Percentiles rank a stretch among this genome's conserved stretches.
phyloP scores from a whole-genome alignment of 768 basidiomycete genomes.

The Amanita fuliginea region DNA sequence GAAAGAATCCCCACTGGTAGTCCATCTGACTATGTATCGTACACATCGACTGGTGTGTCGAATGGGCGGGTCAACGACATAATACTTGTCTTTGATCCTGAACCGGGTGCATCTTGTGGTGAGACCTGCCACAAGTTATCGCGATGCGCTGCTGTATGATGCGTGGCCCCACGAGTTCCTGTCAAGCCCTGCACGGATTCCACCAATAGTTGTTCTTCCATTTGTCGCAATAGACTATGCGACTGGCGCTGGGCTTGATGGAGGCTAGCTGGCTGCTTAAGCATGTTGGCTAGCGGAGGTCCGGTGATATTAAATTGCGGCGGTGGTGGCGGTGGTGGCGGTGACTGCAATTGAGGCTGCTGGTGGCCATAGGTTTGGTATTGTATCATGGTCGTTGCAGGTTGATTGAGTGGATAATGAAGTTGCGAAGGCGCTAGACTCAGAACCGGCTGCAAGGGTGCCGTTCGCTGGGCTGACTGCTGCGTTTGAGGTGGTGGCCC shows the following conservation, averaged over 20 bases:
- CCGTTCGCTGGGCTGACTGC: neutral
- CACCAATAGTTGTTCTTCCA: neutral
- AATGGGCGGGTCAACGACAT: too few species aligned
- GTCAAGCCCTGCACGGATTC: too few species aligned
- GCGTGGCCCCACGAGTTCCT: neutral
- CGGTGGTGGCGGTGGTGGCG: neutral
- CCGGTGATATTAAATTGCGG: neutral
- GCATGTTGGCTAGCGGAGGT: too few species aligned
- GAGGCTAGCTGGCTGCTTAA: neutral
- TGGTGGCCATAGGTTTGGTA: neutral
- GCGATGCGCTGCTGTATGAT: neutral
- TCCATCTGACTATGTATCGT: neutral
- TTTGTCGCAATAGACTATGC: neutral
- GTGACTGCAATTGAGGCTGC: neutral
- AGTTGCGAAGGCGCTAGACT: neutral
- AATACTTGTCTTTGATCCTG: too few species aligned
- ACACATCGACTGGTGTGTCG: too few species aligned
- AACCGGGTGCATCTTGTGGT: neutral
- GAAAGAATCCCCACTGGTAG: conserved; percentile 6
- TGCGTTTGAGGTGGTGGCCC: neutral
- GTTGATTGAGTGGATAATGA: neutral
- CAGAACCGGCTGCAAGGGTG: neutral
- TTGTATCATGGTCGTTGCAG: neutral
- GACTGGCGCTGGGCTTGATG: neutral
- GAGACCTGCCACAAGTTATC: neutral